Percentiles rank a stretch among this genome's conserved stretches.
Conservation (phyloP, 495 filamentous ascomycete species). For the Pseudoneurospora amorphoporcata region DNA sequence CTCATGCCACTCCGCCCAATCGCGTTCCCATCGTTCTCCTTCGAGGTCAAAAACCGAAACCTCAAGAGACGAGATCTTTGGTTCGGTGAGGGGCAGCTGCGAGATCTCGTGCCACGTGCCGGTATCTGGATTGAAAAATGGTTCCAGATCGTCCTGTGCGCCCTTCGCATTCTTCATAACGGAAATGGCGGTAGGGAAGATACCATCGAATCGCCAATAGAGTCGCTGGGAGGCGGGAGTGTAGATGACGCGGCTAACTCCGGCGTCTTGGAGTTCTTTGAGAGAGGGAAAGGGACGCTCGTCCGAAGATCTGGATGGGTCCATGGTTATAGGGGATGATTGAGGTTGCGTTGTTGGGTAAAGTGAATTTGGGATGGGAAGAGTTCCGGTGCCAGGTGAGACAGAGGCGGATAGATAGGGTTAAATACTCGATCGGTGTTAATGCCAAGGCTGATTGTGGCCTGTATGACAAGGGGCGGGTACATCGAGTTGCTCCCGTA, state of each 20-base stretch:
- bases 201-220: slow-evolving; percentile 12
- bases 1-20: slow-evolving; percentile 8
- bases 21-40: slow-evolving; percentile 6
- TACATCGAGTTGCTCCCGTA: too few species aligned
- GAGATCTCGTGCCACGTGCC: slow-evolving; percentile 15
- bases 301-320: background rate
- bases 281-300: slow-evolving; percentile 4
- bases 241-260: background rate
- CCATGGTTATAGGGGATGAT: too few species aligned
- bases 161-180: slow-evolving; percentile 5
- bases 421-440: too few species aligned
- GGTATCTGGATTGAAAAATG: slow-evolving; percentile 5
- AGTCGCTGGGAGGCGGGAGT: slow-evolving; percentile 3
- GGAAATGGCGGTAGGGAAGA: slow-evolving; percentile 12
- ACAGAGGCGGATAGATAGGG: too few species aligned
- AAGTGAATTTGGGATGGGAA: too few species aligned
- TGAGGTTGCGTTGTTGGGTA: too few species aligned
- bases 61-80: slow-evolving; percentile 16
- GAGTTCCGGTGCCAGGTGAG: too few species aligned
- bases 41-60: slow-evolving; percentile 4
- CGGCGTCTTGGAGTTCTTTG: background rate
- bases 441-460: too few species aligned
- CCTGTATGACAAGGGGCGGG: too few species aligned
- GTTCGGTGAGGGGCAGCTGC: slow-evolving; percentile 11
- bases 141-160: slow-evolving; percentile 6